Conservation (phyloP, 116 monocot genomes). For the Thalassia testudinum region DNA sequence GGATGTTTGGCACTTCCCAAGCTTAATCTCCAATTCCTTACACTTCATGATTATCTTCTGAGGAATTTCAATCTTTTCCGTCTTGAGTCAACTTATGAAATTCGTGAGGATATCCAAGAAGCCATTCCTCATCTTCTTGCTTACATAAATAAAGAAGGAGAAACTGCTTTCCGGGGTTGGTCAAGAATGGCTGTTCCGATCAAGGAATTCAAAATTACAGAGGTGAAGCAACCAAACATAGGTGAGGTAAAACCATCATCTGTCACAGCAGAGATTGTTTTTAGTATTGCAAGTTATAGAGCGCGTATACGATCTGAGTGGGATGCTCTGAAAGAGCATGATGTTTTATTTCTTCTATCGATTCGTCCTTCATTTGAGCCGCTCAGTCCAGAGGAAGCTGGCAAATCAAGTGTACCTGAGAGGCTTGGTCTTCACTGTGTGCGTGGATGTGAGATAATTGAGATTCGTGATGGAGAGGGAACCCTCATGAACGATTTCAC, state of each 20-base stretch:
- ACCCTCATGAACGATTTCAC: slow-evolving; percentile 99
- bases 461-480: slow-evolving; percentile 87
- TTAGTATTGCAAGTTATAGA: slow-evolving; percentile 84
- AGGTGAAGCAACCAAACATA: slow-evolving; percentile 91
- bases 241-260: slow-evolving; percentile 93
- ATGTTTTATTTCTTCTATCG: slow-evolving; percentile 89
- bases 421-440: slow-evolving; percentile 93
- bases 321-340: slow-evolving; percentile 94
- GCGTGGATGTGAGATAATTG: slow-evolving; percentile 93
- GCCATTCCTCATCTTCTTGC: slow-evolving; percentile 93
- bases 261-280: slow-evolving; percentile 81
- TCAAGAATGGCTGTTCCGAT: slow-evolving; percentile 99
- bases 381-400: slow-evolving; percentile 79
- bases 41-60: slow-evolving; percentile 93
- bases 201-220: slow-evolving; percentile 65
- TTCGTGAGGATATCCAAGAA: slow-evolving; percentile 98
- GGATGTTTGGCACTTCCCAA: slow-evolving; percentile 97
- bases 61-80: slow-evolving; percentile 97
- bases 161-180: slow-evolving; percentile 93
- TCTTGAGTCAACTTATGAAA: slow-evolving; percentile 98
- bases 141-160: slow-evolving; percentile 91
- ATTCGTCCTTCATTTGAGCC: slow-evolving; percentile 97
- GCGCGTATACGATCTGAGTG: slow-evolving; percentile 88
- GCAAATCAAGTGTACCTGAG: slow-evolving; percentile 72
- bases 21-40: slow-evolving; percentile 92